A percentile compares a stretch with the other conserved stretches of the same genome.
These are phyloP conservation scores for Sordaria brevicollis DNA, from an alignment of 495 filamentous ascomycete species.

Conservation along the genomic window DNA sequence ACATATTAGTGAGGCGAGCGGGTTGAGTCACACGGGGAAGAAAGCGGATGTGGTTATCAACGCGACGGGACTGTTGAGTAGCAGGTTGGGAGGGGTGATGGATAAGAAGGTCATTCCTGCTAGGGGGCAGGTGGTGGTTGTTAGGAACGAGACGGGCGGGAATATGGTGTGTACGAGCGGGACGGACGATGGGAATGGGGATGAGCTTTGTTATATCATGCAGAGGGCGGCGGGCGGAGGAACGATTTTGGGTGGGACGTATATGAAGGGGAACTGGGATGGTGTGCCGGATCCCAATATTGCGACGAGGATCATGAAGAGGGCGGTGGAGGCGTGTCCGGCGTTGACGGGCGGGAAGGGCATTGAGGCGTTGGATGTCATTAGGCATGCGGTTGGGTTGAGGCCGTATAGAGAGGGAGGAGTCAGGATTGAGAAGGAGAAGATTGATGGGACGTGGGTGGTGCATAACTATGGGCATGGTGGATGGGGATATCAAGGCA, in stretches of 20 bases:
- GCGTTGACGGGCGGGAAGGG: slow-evolving; percentile 66
- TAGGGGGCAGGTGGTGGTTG: slow-evolving; percentile 80
- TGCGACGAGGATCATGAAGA: slow-evolving; percentile 81
- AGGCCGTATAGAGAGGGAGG: slow-evolving; percentile 68
- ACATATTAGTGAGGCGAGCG: slow-evolving; percentile 64
- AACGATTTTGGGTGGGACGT: slow-evolving; percentile 80
- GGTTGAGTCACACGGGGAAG: slow-evolving; percentile 49
- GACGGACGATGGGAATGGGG: slow-evolving; percentile 61
- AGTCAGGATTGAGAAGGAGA: slow-evolving; percentile 74
- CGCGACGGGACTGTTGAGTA: slow-evolving; percentile 71
- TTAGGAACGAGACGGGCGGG: slow-evolving; percentile 67
- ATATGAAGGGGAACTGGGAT: slow-evolving; percentile 79
- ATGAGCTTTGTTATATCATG: slow-evolving; percentile 86
- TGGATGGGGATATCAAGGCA: slow-evolving; percentile 84
- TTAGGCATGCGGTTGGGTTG: slow-evolving; percentile 82
- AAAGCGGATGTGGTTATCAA: slow-evolving; percentile 71
- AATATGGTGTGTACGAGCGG: slow-evolving; percentile 64
- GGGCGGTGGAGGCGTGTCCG: slow-evolving; percentile 62
- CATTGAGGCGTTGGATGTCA: slow-evolving; percentile 67
- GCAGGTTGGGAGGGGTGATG: slow-evolving; percentile 69
- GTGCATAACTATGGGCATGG: slow-evolving; percentile 97
- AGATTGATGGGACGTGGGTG: slow-evolving; percentile 55
- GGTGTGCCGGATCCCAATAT: slow-evolving; percentile 68
- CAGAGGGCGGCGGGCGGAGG: slow-evolving; percentile 66
- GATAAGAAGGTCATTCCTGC: slow-evolving; percentile 66